Evolutionary conservation across 2,329 filamentous ascomycete species (phyloP).

Genomic region (Penicillium verrucosum): DNA sequence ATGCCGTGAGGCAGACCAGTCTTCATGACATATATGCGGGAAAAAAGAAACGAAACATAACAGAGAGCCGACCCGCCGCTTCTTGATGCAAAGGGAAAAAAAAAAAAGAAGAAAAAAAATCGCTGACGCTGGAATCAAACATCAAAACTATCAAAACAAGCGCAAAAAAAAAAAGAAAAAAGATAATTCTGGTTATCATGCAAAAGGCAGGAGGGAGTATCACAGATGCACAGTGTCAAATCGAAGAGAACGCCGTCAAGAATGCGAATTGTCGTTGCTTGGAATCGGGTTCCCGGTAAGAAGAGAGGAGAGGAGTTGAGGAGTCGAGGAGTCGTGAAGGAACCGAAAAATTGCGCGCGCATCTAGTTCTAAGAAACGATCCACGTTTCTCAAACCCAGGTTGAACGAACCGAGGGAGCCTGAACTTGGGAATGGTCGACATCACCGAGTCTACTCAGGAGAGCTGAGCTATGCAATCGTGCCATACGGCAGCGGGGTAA

Average conservation of each 20-base stretch:
- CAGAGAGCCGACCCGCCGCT: slow-evolving; percentile 49
- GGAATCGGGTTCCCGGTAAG: slow-evolving; percentile 20
- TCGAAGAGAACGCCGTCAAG: slow-evolving; percentile 51
- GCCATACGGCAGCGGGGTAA: slow-evolving; percentile 61
- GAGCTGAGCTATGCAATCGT: slow-evolving; percentile 65
- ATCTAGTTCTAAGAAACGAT: slow-evolving; percentile 14
- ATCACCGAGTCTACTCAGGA: slow-evolving; percentile 33
- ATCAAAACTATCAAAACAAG: slow-evolving; percentile 40
- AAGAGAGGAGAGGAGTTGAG: background rate
- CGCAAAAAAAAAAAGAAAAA: slow-evolving; percentile 17
- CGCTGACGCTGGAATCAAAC: slow-evolving; percentile 49
- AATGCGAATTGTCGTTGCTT: slow-evolving; percentile 38
- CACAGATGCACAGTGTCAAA: slow-evolving; percentile 45
- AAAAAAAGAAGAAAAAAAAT: slow-evolving; percentile 29
- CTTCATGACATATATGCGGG: slow-evolving; percentile 48
- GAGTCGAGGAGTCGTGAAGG: background rate
- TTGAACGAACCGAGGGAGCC: background rate
- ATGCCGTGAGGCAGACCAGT: slow-evolving; percentile 50
- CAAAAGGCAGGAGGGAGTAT: slow-evolving; percentile 42
- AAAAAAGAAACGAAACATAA: slow-evolving; percentile 37
- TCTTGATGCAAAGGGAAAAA: slow-evolving; percentile 41
- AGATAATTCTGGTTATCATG: slow-evolving; percentile 31
- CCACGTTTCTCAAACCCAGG: slow-evolving; percentile 13
- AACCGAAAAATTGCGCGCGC: background rate
- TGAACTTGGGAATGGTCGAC: slow-evolving; percentile 22